Percentiles rank a stretch among this genome's conserved stretches.
Evolutionary conservation across 441 rosid species (phyloP).

Genomic region (Hura crepitans): DNA sequence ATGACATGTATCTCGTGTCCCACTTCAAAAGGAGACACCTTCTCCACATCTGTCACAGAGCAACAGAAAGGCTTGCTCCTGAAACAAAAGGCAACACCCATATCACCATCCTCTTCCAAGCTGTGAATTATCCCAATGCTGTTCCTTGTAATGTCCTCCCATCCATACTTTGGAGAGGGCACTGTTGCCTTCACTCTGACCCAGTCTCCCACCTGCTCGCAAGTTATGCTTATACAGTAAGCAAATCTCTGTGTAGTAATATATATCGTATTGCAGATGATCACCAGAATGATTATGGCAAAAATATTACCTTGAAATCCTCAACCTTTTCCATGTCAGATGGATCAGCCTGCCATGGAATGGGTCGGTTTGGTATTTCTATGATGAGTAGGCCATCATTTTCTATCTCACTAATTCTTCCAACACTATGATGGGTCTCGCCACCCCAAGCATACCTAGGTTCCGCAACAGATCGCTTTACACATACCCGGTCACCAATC

Average conservation of each 20-base stretch:
- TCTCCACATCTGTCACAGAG: constrained; percentile 93
- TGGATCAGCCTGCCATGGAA: constrained; percentile 98
- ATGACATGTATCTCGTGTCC: constrained; percentile 84
- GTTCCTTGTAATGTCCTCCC: constrained; percentile 86
- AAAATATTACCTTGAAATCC: constrained; percentile 76
- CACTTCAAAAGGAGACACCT: constrained; percentile 81
- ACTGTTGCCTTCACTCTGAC: constrained; percentile 93
- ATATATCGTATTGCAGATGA: neutral
- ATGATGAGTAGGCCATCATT: constrained; percentile 90
- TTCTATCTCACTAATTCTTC: constrained; percentile 86
- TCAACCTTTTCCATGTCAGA: constrained; percentile 99
- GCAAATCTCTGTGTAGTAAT: neutral
- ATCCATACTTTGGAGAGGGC: constrained; percentile 92
- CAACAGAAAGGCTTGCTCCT: constrained; percentile 88
- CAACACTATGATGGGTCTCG: constrained; percentile 99
- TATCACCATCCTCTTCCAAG: constrained; percentile 94
- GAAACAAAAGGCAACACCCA: constrained; percentile 94
- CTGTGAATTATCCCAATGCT: constrained; percentile 90
- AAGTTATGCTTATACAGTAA: neutral
- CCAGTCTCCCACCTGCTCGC: constrained; percentile 91
- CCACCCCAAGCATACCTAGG: constrained; percentile 99
- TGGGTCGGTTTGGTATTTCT: constrained; percentile 85
- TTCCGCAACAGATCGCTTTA: constrained; percentile 98
- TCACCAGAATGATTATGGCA: constrained; percentile 7
- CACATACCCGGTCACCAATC: constrained; percentile 94